phyloP scores from a whole-genome alignment of 257 asterid species.

The Lantana camara region DNA sequence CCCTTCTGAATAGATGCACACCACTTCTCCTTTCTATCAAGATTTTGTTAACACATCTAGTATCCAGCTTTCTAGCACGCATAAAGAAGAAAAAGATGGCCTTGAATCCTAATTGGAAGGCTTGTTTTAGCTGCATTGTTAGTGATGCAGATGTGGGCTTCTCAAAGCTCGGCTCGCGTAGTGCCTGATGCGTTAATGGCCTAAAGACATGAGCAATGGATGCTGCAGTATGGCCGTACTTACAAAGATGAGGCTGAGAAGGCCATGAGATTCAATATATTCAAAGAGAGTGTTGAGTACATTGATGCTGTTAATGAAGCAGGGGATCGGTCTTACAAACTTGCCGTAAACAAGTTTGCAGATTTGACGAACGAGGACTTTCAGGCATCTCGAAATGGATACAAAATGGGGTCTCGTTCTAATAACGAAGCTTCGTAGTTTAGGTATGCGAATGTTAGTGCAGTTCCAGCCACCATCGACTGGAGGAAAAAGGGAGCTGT shows the following conservation, averaged over 20 bases:
- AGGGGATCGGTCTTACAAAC: conserved; percentile 29
- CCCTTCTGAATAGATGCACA: not conserved
- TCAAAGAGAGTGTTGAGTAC: conserved; percentile 37
- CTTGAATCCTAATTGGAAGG: conserved; percentile 18
- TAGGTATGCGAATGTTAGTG: conserved; percentile 28
- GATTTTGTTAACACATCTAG: not conserved
- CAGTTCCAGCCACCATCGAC: conserved; percentile 28
- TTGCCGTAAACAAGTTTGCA: conserved; percentile 39
- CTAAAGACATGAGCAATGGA: conserved; percentile 42
- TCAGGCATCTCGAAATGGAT: conserved; percentile 31
- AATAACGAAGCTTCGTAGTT: conserved; percentile 17
- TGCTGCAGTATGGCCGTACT: conserved; percentile 31
- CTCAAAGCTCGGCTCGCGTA: conserved; percentile 29
- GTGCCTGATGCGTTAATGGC: conserved; percentile 30
- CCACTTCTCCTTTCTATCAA: not conserved
- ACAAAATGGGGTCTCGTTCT: conserved; percentile 1
- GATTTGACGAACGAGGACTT: conserved; percentile 50
- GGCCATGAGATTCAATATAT: conserved; percentile 36
- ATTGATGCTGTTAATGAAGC: conserved; percentile 36
- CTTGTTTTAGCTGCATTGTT: conserved; percentile 23
- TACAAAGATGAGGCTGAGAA: conserved; percentile 41
- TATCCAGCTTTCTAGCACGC: not conserved
- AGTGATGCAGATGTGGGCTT: conserved; percentile 27
- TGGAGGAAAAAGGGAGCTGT: conserved; percentile 47
- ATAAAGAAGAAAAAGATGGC: conserved; percentile 27